Evolutionary conservation across 1,284 basidiomycete genomes (phyloP).

Genomic region (Ganoderma sinense): DNA sequence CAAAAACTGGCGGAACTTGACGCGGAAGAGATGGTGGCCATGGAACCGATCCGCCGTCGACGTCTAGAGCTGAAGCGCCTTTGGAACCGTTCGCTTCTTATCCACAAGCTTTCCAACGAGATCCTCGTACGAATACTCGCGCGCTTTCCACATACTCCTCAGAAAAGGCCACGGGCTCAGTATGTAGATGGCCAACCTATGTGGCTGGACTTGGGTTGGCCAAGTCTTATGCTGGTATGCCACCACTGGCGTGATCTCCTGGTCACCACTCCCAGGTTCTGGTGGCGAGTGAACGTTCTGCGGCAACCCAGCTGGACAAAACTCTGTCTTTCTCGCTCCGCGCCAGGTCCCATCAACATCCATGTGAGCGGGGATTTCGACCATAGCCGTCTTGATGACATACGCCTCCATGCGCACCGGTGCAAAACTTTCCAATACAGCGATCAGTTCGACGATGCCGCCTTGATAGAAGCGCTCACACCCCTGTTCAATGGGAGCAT

Average conservation of each 20-base stretch:
- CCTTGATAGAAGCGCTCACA: neutral
- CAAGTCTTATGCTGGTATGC: conserved; percentile 17
- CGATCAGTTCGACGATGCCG: neutral
- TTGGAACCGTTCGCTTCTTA: neutral
- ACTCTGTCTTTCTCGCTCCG: neutral
- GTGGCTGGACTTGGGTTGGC: neutral
- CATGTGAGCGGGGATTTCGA: no score
- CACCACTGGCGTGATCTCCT: conserved; percentile 3
- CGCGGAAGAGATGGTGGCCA: neutral
- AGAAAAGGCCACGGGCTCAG: neutral
- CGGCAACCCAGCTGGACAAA: neutral
- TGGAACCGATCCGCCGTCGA: neutral
- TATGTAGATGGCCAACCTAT: no score
- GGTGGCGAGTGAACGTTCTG: neutral
- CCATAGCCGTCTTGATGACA: neutral
- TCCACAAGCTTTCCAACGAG: neutral
- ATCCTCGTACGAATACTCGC: neutral
- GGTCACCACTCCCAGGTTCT: conserved; percentile 5
- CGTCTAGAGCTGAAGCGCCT: neutral
- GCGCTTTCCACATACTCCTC: neutral
- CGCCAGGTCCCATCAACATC: neutral
- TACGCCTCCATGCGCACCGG: neutral
- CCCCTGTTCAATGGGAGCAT: neutral
- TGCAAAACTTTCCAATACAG: neutral
- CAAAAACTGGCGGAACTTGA: neutral